phyloP scores from a whole-genome alignment of 768 basidiomycete genomes.

The Paxillus involutus region DNA sequence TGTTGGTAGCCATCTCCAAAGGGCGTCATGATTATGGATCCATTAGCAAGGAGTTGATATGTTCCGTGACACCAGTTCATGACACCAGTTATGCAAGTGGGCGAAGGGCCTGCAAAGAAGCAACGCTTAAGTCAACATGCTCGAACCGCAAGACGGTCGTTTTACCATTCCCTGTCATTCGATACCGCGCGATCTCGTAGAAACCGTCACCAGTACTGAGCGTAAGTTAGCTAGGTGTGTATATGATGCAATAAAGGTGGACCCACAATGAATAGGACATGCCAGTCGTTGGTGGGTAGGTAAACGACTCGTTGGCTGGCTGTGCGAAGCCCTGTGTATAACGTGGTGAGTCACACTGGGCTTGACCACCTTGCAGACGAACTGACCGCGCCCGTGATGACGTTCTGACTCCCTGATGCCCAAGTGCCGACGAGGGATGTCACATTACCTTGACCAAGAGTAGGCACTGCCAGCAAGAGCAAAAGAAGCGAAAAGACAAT shows the following conservation, averaged over 20 bases:
- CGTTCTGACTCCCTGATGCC: constrained; percentile 75
- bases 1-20: constrained; percentile 91
- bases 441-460: constrained; percentile 53
- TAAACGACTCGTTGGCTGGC: constrained; percentile 80
- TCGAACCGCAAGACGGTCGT: background rate
- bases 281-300: constrained; percentile 82
- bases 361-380: background rate
- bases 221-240: constrained; percentile 1
- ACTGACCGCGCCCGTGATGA: constrained; percentile 83
- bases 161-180: constrained; percentile 85
- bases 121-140: background rate
- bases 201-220: constrained; percentile 66
- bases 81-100: constrained; percentile 86
- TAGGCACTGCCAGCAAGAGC: constrained; percentile 26
- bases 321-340: constrained; percentile 72
- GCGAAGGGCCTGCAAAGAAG: constrained; percentile 63
- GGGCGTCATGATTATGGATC: constrained; percentile 74
- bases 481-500: constrained; percentile 25
- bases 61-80: constrained; percentile 90
- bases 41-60: constrained; percentile 66
- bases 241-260: background rate
- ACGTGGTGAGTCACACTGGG: constrained; percentile 1
- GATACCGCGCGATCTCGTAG: constrained; percentile 91
- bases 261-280: constrained; percentile 87
- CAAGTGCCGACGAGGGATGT: constrained; percentile 81